A percentile compares a stretch with the other conserved stretches of the same genome.
These are phyloP conservation scores for Bipolaris zeicola DNA, from an alignment of 2,329 filamentous ascomycete genomes.

Conservation along the genomic window DNA sequence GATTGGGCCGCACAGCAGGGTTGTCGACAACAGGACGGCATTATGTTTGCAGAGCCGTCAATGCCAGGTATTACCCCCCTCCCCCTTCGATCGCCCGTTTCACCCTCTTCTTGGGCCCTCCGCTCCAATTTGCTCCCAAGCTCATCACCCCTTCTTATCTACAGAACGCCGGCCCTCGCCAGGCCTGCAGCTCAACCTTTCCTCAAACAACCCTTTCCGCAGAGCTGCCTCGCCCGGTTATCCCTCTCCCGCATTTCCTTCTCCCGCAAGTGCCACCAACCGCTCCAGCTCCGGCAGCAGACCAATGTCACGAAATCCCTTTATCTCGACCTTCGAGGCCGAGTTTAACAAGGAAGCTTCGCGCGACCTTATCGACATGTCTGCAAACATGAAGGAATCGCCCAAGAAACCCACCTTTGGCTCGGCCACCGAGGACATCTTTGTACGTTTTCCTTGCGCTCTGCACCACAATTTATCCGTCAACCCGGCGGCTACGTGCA, in stretches of 20 bases:
- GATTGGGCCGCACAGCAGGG: slow-evolving; percentile 44
- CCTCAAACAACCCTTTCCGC: slow-evolving; percentile 79
- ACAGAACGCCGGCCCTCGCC: slow-evolving; percentile 57
- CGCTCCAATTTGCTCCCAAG: slow-evolving; percentile 30
- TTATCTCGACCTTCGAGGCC: slow-evolving; percentile 65
- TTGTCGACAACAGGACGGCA: slow-evolving; percentile 40
- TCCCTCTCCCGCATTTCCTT: slow-evolving; percentile 44
- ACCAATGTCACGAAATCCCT: slow-evolving; percentile 75
- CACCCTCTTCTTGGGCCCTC: slow-evolving; percentile 35
- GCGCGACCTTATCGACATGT: slow-evolving; percentile 46
- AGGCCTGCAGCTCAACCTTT: slow-evolving; percentile 67
- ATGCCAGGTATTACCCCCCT: slow-evolving; percentile 48
- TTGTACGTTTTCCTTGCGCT: slow-evolving; percentile 64
- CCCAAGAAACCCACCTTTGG: slow-evolving; percentile 54
- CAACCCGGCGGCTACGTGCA: slow-evolving; percentile 17
- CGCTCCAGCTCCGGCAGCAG: slow-evolving; percentile 61
- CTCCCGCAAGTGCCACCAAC: slow-evolving; percentile 49
- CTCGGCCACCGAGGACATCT: slow-evolving; percentile 69
- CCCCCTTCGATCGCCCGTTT: slow-evolving; percentile 43
- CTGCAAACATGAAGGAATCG: slow-evolving; percentile 48
- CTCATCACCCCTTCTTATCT: slow-evolving; percentile 41
- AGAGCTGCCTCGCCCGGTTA: slow-evolving; percentile 66
- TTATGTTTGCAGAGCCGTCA: slow-evolving; percentile 51
- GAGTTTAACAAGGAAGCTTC: slow-evolving; percentile 47
- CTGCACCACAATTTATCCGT: slow-evolving; percentile 9